Conservation (phyloP, 768 basidiomycete genomes). For the Suillus luteus region DNA sequence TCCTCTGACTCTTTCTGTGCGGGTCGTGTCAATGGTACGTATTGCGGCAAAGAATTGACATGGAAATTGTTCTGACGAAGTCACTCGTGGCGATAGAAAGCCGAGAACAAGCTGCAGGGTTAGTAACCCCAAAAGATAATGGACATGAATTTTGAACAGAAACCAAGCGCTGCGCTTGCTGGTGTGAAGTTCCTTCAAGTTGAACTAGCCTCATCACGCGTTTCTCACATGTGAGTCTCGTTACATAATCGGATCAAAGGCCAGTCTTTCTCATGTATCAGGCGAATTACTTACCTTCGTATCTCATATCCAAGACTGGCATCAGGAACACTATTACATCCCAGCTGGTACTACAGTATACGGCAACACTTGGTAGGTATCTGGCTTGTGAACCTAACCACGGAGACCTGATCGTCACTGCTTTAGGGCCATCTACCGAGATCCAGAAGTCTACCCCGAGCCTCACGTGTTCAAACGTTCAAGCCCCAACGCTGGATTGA, state of each 20-base stretch:
- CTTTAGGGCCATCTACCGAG: slow-evolving; percentile 5
- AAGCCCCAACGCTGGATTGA: neutral
- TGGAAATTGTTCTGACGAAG: no score
- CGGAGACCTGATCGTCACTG: neutral
- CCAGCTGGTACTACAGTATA: neutral
- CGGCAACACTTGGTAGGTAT: slow-evolving; percentile 23
- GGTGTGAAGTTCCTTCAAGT: no score
- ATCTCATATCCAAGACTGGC: no score
- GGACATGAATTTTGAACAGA: neutral
- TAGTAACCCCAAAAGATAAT: neutral
- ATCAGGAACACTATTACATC: neutral
- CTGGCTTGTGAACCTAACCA: no score
- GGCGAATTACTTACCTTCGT: no score
- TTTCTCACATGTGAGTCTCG: no score
- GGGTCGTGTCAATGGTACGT: neutral
- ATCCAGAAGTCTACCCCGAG: neutral
- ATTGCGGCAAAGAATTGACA: neutral
- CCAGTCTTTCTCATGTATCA: no score
- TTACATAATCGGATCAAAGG: no score
- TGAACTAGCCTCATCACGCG: no score
- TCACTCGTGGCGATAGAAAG: neutral
- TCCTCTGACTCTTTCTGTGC: neutral
- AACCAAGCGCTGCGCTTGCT: neutral
- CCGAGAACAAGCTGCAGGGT: neutral
- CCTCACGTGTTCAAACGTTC: neutral